Evolutionary conservation across 164 flowering plant species (phyloP).

Genomic region (Paratinospora sagittata): DNA sequence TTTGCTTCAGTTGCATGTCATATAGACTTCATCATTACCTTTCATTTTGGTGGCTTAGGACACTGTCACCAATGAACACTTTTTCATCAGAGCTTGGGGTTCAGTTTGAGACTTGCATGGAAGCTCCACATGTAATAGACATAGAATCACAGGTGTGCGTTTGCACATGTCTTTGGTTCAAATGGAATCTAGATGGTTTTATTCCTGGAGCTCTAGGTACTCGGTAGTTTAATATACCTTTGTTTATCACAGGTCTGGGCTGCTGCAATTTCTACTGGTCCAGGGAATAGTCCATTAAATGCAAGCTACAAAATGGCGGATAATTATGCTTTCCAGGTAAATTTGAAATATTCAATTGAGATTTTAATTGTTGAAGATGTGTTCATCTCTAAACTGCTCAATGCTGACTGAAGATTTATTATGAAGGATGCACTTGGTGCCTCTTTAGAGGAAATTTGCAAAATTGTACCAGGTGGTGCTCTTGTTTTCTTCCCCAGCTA

Average conservation of each 20-base stretch:
- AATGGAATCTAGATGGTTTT: slow-evolving; percentile 8
- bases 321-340: slow-evolving; percentile 77
- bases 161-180: not conserved
- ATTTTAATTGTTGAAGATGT: not conserved
- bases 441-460: slow-evolving; percentile 74
- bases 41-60: slow-evolving; percentile 38
- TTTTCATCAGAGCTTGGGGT: slow-evolving; percentile 95
- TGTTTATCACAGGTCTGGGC: slow-evolving; percentile 63
- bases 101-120: slow-evolving; percentile 83
- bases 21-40: not conserved
- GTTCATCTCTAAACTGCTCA: not conserved
- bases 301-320: slow-evolving; percentile 93
- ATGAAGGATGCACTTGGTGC: slow-evolving; percentile 85
- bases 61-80: slow-evolving; percentile 83
- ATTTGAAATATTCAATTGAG: not conserved
- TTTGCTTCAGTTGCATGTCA: not conserved
- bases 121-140: slow-evolving; percentile 97
- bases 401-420: slow-evolving; percentile 10
- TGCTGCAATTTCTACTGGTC: slow-evolving; percentile 64
- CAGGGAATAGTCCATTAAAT: slow-evolving; percentile 69
- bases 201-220: not conserved
- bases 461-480: slow-evolving; percentile 78
- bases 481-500: slow-evolving; percentile 97
- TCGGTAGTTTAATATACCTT: slow-evolving; percentile 6
- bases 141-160: slow-evolving; percentile 63